Evolutionary conservation across 345 rosid genomes (phyloP), one percentile per base, ranked within the genome.

Genomic region (Eutrema yunnanense): DNA sequence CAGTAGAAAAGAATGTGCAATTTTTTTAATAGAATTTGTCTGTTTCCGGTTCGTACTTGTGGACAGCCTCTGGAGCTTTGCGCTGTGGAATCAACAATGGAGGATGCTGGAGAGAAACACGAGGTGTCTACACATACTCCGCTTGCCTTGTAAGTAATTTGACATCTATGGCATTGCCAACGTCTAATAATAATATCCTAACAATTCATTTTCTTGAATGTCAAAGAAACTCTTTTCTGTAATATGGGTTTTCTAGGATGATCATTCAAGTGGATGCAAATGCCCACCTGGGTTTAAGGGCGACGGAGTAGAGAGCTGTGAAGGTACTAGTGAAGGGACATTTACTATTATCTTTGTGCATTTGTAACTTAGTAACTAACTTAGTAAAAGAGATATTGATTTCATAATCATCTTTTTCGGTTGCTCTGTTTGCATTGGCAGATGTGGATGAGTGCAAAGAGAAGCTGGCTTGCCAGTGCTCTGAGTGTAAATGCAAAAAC

Each of bases 371-470:
- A 11, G 38, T 53, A 32, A 32, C 22, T 7, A 6, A 32, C 40
- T 54, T 13, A 7, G 22, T 54, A 13, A 54, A 32, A n/a, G 19
- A 32, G 26, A 46, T 46, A 46, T 14, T 3, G 8, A n/a, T 46
- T 46, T 46, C 49, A 14, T n/a, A 14, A n/a, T 0, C 4, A 2
- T 44, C n/a, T 58, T 19, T 10, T 58, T 38, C 5, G 9, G 32
- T 38, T 38, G 8, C 38, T 59, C 46, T 59, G 10, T 38, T 59
- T 59, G 47, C 30, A 59, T 22, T 60, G 49, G 65, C 36, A 60
- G 65, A 60, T 60, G 65, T 41, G 49, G 65, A 60, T 60, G 65
- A 60, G 11, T 60, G 65, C 65, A 60, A 60, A 60, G 65, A 60
- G 49, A 40, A 41, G 26, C 19, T 41, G 6, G 65, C 65, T 41